Base-by-base conservation (phyloP, 106 monocot genomes). In the Triglochin maritima region DNA sequence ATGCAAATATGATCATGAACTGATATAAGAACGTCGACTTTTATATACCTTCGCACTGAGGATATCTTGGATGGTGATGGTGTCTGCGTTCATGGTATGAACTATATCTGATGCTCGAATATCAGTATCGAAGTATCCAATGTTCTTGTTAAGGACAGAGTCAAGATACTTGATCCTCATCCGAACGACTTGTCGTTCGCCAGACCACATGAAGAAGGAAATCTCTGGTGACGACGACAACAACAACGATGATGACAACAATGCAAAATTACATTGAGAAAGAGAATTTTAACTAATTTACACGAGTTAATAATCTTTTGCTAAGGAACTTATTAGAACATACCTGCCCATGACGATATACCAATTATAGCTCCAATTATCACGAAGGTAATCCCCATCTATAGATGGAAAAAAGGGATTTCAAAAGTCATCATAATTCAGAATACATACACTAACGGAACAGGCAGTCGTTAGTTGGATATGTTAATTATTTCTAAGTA, bases 81-180 rank as follows among this genome's bases (percentile, higher is more conserved):
- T 44, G 56, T 68, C 67, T 3, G 53, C 42, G 29, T 17, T 42
- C 41, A 68, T 54, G 52, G 12, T 11, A 44, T 3, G 17, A 54
- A 68, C 44, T 52, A 68, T 16, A 54, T 68, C 53, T 9, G 17
- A 17, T 8, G 52, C 43, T 15, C 55, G 52, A 43, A 55, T 54
- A 9, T 68, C 10, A 3, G 53, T 68, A 54, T 68, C 67, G 2
- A 68, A 68, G 17, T 12, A 68, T 2, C 41, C 9, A 4, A 68
- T 41, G 16, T 68, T 54, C 16, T 68, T 52, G 5, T 44, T 52
- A 52, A 68, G 14, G 4, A 44, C 53, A 8, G 67, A 17, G 10
- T 68, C 53, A 7, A 68, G 42, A 54, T 54, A 68, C 49, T 17
- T 65, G 47, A 65, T 9, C 48, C 65, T 65, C 65, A 65, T 48